phyloP scores from a whole-genome alignment of 306 rosid genomes.

The Mimosa pudica region DNA sequence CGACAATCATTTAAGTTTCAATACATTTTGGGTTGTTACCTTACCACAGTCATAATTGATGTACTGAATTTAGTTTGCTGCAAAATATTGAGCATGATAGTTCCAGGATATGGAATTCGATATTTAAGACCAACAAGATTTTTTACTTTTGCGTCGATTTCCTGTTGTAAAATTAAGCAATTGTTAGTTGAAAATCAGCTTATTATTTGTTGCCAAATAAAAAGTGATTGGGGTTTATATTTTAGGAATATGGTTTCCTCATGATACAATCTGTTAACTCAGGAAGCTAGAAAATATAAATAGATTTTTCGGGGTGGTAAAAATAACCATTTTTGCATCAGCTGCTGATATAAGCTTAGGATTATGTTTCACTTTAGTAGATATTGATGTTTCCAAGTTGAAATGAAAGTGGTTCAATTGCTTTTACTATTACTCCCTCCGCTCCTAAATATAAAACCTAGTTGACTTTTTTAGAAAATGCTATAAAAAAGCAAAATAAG shows the following conservation, averaged over 20 bases:
- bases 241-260: background rate
- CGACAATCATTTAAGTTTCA: background rate
- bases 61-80: background rate
- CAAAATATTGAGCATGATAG: background rate
- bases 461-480: too few relatives aligned
- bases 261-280: background rate
- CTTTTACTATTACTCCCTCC: too few relatives aligned
- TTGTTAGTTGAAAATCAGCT: too few relatives aligned
- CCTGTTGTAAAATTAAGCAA: background rate
- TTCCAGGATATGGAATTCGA: background rate
- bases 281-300: background rate
- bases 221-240: too few relatives aligned
- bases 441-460: too few relatives aligned
- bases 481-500: too few relatives aligned
- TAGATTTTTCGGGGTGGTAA: background rate
- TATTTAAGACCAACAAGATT: background rate
- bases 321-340: background rate
- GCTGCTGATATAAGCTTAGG: background rate
- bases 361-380: background rate
- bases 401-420: conserved; percentile 9
- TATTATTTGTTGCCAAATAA: too few relatives aligned
- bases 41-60: background rate
- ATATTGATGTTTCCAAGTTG: background rate
- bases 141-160: background rate
- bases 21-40: background rate